Evolutionary conservation across 179 eudicot species (phyloP), one percentile per base, ranked within the genome.

Genomic region (Beta lomatogona): DNA sequence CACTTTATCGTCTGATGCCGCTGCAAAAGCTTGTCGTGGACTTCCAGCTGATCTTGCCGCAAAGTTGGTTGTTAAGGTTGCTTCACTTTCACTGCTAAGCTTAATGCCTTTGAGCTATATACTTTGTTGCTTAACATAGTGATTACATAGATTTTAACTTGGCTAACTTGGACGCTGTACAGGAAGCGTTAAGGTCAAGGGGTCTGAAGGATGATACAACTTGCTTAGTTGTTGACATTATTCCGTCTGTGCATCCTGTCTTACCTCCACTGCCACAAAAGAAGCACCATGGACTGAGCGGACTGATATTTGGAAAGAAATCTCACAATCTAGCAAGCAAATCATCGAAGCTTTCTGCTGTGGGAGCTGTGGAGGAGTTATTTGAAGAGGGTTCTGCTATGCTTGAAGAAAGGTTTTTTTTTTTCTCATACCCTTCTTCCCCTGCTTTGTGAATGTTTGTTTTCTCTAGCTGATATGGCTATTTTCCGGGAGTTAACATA

Each of bases 141-240:
- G 46, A 60, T 79, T 4, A 50, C 58, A 36, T 28, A 52, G 2
- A n/a, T 44, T 82, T 81, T 76, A 25, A 75, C 46, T 66, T 75
- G 6, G 66, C 80, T 81, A 25, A 18, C 53, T 55, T 81, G 28
- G 76, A 71, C 21, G 18, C 69, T 79, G 18, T 71, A 79, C 75
- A 81, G 91, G 91, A 86, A 87, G 91, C 92, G 78, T 82, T 89
- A 75, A 93, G 99, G 86, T 93, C 97, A 83, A 89, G 94, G 86
- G 99, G 99, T 82, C 90, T 97, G 82, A 94, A 97, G 84, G 99
- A 97, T 91, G 99, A 97, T 87, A 97, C 99, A 82, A 97, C 99
- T 80, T 97, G 99, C 88, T 82, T 97, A 80, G 98, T 97, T 84
- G 99, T 97, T 87, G 98, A 97, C 89, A 92, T 97, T 83, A 91